These are phyloP conservation scores for Neopestalotiopsis sp. DNA, from an alignment of 2,329 filamentous ascomycete genomes.

Conservation along the genomic window DNA sequence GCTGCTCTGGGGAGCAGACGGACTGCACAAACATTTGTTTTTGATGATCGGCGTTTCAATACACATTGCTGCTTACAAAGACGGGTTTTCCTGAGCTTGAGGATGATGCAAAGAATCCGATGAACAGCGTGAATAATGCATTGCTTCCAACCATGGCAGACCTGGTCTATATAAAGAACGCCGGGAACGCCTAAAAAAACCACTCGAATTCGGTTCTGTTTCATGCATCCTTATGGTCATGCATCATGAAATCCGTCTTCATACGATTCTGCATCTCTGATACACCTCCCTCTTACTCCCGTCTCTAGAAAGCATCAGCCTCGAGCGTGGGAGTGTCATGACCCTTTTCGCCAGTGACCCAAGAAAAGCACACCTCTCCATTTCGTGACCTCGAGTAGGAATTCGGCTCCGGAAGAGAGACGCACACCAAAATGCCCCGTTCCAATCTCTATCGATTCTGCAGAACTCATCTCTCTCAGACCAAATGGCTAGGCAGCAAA, in stretches of 20 bases:
- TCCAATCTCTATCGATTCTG: background rate
- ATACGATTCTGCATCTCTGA: background rate
- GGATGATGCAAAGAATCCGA: background rate
- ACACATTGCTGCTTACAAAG: background rate
- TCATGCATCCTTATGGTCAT: too few relatives aligned
- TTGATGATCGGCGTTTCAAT: constrained; percentile 11
- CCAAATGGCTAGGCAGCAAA: constrained; percentile 89
- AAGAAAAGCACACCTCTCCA: too few relatives aligned
- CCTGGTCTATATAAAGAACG: constrained; percentile 6
- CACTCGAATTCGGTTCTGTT: background rate
- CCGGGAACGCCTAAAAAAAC: constrained; percentile 7
- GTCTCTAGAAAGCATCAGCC: too few relatives aligned
- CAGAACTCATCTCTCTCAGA: constrained; percentile 47
- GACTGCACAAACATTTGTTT: constrained; percentile 3
- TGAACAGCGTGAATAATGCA: background rate
- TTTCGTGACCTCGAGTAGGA: too few relatives aligned
- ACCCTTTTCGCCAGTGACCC: too few relatives aligned
- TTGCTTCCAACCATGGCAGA: background rate
- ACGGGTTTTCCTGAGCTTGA: background rate
- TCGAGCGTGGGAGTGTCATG: too few relatives aligned
- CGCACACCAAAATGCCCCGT: background rate
- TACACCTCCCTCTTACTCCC: background rate
- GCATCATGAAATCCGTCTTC: background rate
- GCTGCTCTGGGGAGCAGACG: background rate
- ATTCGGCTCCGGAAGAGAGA: too few relatives aligned